Evolutionary conservation across 1,284 basidiomycete genomes (phyloP).

Genomic region (Thecaphora thlaspeos): DNA sequence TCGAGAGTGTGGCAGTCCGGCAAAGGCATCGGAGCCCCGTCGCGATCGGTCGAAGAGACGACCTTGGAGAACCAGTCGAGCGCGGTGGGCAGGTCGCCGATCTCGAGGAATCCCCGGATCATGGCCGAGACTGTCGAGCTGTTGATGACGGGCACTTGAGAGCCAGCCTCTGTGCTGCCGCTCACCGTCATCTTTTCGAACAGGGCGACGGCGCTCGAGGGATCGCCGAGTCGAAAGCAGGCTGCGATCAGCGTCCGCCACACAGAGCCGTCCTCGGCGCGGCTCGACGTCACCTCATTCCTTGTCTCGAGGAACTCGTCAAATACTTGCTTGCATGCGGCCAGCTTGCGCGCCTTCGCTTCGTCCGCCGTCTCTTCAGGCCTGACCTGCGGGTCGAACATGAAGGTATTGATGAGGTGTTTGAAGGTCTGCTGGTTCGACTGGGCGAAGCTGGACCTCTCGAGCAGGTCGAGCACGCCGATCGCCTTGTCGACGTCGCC

Average conservation of each 20-base stretch:
- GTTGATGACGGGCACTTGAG: constrained; percentile 63
- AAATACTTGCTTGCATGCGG: constrained; percentile 70
- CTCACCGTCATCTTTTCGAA: constrained; percentile 70
- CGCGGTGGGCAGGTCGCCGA: constrained; percentile 30
- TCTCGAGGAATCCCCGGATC: constrained; percentile 60
- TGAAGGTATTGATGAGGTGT: constrained; percentile 64
- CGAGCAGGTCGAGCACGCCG: constrained; percentile 69
- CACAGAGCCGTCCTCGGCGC: constrained; percentile 60
- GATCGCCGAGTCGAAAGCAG: constrained; percentile 69
- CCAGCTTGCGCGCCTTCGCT: constrained; percentile 63
- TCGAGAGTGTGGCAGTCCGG: constrained; percentile 7
- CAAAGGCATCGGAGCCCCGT: constrained; percentile 3
- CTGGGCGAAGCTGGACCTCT: constrained; percentile 61
- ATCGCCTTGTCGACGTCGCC: constrained; percentile 68
- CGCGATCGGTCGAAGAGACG: background rate
- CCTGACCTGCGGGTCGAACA: constrained; percentile 23
- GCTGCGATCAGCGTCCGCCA: constrained; percentile 76
- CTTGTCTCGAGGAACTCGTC: constrained; percentile 64
- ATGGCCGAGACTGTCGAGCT: constrained; percentile 66
- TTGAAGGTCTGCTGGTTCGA: constrained; percentile 63
- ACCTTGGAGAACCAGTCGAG: constrained; percentile 43
- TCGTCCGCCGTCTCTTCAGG: constrained; percentile 60
- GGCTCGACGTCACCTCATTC: constrained; percentile 33
- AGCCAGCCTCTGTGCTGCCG: constrained; percentile 5
- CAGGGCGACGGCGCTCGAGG: constrained; percentile 68